A percentile compares a stretch with the other conserved stretches of the same genome.
phyloP scores from a whole-genome alignment of 2,329 filamentous ascomycete species.

The Colletotrichum simmondsii region DNA sequence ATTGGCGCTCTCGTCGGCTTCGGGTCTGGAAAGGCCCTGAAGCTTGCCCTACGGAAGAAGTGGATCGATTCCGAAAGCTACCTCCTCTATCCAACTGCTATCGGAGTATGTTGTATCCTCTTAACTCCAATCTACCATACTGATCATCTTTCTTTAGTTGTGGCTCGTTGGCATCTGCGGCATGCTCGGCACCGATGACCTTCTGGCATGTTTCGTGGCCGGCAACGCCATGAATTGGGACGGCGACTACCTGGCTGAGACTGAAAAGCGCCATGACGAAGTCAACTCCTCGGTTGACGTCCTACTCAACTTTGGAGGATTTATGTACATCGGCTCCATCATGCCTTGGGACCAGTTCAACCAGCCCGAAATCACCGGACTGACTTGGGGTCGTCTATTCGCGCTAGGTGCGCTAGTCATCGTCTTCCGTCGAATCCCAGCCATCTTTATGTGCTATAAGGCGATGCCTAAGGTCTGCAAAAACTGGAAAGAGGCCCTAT shows the following conservation, averaged over 20 bases:
- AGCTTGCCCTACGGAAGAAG: conserved; percentile 53
- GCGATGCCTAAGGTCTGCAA: conserved; percentile 63
- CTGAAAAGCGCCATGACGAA: conserved; percentile 66
- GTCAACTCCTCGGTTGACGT: conserved; percentile 69
- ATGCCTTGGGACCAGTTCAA: conserved; percentile 68
- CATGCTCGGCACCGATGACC: conserved; percentile 68
- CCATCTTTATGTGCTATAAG: conserved; percentile 64
- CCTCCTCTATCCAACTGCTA: conserved; percentile 60
- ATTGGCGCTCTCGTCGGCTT: conserved; percentile 65
- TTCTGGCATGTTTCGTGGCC: conserved; percentile 70
- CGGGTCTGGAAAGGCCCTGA: conserved; percentile 57
- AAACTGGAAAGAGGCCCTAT: conserved; percentile 67
- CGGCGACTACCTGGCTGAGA: conserved; percentile 65
- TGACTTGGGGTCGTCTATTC: conserved; percentile 62
- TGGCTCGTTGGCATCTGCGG: conserved; percentile 69
- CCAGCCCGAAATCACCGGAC: conserved; percentile 59
- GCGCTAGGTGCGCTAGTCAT: conserved; percentile 63
- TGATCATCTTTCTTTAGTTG: conserved; percentile 46
- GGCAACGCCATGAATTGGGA: conserved; percentile 72
- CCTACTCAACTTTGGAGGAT: conserved; percentile 68
- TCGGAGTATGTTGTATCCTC: conserved; percentile 50
- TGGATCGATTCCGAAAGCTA: conserved; percentile 69
- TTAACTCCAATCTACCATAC: not conserved
- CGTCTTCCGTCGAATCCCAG: conserved; percentile 66
- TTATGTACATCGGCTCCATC: conserved; percentile 67